A percentile compares a stretch with the other conserved stretches of the same genome.
These are phyloP conservation scores for Volvox reticuliferus DNA, from an alignment of 139 green algal genomes.

Conservation along the genomic window DNA sequence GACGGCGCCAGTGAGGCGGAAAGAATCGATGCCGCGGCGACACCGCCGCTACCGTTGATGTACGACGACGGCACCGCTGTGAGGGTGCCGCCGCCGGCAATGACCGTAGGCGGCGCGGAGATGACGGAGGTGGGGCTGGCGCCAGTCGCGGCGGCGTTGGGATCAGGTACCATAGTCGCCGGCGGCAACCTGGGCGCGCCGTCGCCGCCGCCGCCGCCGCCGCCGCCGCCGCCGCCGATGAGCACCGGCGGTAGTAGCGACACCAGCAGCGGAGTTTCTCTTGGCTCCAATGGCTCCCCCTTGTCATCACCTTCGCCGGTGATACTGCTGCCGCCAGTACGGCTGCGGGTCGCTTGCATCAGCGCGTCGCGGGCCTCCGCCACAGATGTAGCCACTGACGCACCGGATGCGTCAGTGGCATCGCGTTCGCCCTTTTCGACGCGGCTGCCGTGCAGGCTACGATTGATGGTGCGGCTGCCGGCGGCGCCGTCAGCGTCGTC, in stretches of 20 bases:
- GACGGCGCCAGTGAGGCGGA: constrained; percentile 20
- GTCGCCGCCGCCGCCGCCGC: neutral
- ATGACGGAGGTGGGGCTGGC: constrained; percentile 2
- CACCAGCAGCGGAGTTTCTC: constrained; percentile 1
- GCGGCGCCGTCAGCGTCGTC: neutral
- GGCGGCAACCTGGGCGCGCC: neutral
- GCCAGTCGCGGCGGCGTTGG: neutral
- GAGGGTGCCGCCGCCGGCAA: constrained; percentile 26
- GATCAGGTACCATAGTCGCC: neutral
- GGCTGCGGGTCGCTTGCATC: neutral
- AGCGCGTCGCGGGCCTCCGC: neutral
- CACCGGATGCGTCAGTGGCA: constrained; percentile 8
- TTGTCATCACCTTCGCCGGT: neutral
- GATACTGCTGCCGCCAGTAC: neutral
- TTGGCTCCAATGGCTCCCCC: neutral
- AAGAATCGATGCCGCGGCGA: constrained; percentile 3
- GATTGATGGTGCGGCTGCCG: neutral
- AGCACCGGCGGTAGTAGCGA: constrained; percentile 39
- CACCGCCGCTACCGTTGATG: neutral
- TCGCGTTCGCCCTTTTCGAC: neutral
- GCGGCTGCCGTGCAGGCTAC: neutral
- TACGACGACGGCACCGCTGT: constrained; percentile 28
- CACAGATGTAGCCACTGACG: neutral
- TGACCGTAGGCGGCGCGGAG: constrained; percentile 7
- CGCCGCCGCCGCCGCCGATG: neutral